Evolutionary conservation across 257 asterid species (phyloP).

Genomic region (Plantago ovata): DNA sequence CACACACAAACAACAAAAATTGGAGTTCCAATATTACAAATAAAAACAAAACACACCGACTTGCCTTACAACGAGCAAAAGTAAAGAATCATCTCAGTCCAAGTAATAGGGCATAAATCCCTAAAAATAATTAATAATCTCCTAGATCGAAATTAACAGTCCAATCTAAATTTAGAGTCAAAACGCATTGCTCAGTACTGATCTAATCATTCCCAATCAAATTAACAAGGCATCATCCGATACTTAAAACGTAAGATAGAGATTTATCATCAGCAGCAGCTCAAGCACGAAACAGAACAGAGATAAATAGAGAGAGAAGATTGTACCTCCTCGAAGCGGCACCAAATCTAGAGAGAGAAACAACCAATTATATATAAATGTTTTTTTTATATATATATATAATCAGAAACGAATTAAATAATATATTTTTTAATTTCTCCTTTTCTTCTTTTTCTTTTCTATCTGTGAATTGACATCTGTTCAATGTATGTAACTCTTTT

Average conservation of each 20-base stretch:
- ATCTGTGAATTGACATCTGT: slow-evolving; percentile 14
- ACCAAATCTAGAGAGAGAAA: slow-evolving; percentile 55
- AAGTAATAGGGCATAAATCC: slow-evolving; percentile 20
- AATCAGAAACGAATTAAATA: slow-evolving; percentile 11
- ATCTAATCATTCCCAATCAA: slow-evolving; percentile 31
- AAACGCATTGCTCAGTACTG: slow-evolving; percentile 17
- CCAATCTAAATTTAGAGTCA: too few relatives aligned
- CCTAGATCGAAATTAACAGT: slow-evolving; percentile 27
- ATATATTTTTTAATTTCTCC: slow-evolving; percentile 14
- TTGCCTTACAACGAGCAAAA: background rate
- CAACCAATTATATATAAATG: slow-evolving; percentile 11
- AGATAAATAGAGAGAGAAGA: slow-evolving; percentile 25
- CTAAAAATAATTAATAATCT: slow-evolving; percentile 1
- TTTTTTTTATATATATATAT: background rate
- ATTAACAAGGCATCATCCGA: background rate
- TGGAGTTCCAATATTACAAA: slow-evolving; percentile 15
- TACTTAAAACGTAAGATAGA: too few relatives aligned
- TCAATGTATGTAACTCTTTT: slow-evolving; percentile 15
- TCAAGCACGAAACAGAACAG: slow-evolving; percentile 13
- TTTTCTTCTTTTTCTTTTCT: too few relatives aligned
- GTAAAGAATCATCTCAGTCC: background rate
- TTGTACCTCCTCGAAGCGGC: slow-evolving; percentile 55
- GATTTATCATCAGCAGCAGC: background rate
- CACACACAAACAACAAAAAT: slow-evolving; percentile 5
- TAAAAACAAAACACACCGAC: slow-evolving; percentile 15